phyloP scores from a whole-genome alignment of 176 grass and related monocot species.

The Chrysopogon serrulatus region DNA sequence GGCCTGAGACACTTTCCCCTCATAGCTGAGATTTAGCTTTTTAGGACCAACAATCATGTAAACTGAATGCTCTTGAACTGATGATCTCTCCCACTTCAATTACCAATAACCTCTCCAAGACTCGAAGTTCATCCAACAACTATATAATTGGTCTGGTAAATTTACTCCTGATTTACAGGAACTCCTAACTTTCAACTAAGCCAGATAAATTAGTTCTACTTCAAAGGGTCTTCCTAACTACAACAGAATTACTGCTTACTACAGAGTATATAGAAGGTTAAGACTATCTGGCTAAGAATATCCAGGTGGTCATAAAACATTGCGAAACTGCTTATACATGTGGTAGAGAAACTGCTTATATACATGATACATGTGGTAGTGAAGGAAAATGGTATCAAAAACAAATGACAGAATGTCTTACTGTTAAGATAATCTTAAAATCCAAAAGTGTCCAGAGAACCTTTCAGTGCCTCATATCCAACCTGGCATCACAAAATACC shows the following conservation, averaged over 20 bases:
- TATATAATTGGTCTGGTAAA: neutral
- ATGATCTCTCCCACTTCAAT: neutral
- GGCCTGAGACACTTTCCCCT: no score
- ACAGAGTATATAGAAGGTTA: neutral
- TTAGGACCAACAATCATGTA: no score
- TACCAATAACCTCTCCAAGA: no score
- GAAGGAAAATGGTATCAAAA: neutral
- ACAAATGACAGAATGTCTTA: constrained; percentile 23
- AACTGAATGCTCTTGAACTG: neutral
- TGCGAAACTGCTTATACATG: neutral
- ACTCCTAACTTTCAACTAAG: neutral
- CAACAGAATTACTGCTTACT: neutral
- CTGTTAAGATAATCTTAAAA: constrained; percentile 93
- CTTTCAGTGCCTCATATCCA: constrained; percentile 75
- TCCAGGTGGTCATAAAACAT: neutral
- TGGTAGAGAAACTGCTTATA: neutral
- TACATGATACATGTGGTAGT: neutral
- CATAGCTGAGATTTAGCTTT: no score
- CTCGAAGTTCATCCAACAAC: no score
- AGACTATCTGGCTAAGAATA: neutral
- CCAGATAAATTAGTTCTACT: neutral
- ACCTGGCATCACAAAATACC: no score
- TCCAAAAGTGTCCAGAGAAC: constrained; percentile 83
- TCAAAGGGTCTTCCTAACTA: neutral
- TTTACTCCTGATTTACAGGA: neutral